Evolutionary conservation across 2,329 filamentous ascomycete genomes (phyloP), one percentile per base, ranked within the genome.

Genomic region (Trichoderma sp.): DNA sequence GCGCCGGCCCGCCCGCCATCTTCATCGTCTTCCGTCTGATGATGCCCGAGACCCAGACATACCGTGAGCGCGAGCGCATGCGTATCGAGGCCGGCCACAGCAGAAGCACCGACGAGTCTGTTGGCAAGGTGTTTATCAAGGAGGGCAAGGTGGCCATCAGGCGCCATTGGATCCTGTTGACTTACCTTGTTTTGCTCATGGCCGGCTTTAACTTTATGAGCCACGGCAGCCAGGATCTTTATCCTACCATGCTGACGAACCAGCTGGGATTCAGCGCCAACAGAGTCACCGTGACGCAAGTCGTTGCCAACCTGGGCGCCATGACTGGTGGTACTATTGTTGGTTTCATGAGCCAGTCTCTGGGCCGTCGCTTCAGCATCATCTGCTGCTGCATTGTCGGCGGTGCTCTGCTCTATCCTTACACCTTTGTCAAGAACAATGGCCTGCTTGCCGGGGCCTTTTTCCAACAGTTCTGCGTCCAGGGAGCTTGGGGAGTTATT

Each of bases 121-220:
- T 84, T 19, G 84, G 87, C 22, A 73, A 74, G 39, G 75, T 90
- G 0, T 95, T 97, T 76, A 64, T 94, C 29, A 80, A 84, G 1
- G 92, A 97, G 79, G 92, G 91, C 69, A 92, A 91, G 73, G 87
- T 94, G 0, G 93, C 92, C 0, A 75, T 97, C 34, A 90, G 87
- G 78, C 86, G 87, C 12, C 92, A 97, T 78, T 97, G 93, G 93
- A 71, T 92, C 15, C 79, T 96, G 2, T 82, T 97, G 67, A 81
- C 89, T 39, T 97, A 97, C 79, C 83, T 97, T 67, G 92, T 97
- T 7, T 82, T 97, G 22, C 83, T 97, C 45, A 96, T 96, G 92
- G 90, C 92, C 2, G 92, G 92, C 4, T 95, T 97, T 83, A 97
- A 96, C 80, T 96, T 95, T 76, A 93, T 95, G 91, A 91, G 89